Conservation (phyloP, 345 rosid species). For the Linum usitatissimum region DNA sequence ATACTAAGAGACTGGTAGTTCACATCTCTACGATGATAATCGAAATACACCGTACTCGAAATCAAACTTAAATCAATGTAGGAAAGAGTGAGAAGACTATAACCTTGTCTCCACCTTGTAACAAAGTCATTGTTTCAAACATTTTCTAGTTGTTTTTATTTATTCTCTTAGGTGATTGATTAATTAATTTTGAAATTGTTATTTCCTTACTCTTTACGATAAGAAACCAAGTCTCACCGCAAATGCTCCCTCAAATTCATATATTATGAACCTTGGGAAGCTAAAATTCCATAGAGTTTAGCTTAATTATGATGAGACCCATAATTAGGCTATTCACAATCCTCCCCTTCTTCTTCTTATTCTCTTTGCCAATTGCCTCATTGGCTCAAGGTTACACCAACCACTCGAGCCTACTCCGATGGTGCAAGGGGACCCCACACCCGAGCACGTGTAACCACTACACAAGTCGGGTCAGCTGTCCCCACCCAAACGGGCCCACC, state of each 20-base stretch:
- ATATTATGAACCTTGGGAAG: constrained; percentile 15
- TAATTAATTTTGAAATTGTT: too few relatives aligned
- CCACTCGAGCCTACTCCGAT: constrained; percentile 30
- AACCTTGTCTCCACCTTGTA: too few relatives aligned
- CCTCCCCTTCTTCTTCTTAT: constrained; percentile 18
- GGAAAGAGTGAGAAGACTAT: too few relatives aligned
- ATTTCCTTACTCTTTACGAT: too few relatives aligned
- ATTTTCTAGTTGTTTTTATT: constrained; percentile 1
- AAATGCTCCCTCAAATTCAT: neutral
- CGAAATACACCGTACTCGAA: too few relatives aligned
- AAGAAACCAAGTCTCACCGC: constrained; percentile 13
- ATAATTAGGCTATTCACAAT: constrained; percentile 14
- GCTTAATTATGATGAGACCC: constrained; percentile 12
- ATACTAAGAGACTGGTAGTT: too few relatives aligned
- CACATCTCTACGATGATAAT: too few relatives aligned
- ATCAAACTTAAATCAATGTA: too few relatives aligned
- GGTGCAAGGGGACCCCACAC: constrained; percentile 78
- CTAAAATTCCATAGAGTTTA: neutral
- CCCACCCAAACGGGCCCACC: constrained; percentile 20
- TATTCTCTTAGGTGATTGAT: constrained; percentile 5
- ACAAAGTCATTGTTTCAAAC: constrained; percentile 10
- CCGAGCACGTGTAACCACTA: constrained; percentile 54
- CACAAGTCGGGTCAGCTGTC: constrained; percentile 16
- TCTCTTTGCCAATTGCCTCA: constrained; percentile 18
- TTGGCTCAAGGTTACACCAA: constrained; percentile 12